Evolutionary conservation across 495 filamentous ascomycete genomes (phyloP).

Genomic region (Cenococcum geophilum): DNA sequence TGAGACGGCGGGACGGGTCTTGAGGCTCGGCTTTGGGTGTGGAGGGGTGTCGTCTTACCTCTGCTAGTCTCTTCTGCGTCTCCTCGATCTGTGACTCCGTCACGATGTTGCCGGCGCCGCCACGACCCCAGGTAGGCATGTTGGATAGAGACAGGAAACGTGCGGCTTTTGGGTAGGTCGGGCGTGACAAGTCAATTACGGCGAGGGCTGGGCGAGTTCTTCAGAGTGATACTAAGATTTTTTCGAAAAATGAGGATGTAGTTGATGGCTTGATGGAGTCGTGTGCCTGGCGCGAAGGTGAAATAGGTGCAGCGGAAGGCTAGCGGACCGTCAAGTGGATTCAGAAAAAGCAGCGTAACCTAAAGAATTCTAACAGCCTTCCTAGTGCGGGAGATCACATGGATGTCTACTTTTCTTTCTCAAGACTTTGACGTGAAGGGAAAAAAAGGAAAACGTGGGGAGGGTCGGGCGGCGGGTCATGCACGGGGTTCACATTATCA

Average conservation of each 20-base stretch:
- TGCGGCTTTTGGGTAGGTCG: neutral
- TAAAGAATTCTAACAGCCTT: neutral
- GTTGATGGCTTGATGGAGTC: neutral
- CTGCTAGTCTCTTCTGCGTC: constrained; percentile 26
- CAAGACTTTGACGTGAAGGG: neutral
- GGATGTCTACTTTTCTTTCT: neutral
- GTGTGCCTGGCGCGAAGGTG: neutral
- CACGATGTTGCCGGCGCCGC: constrained; percentile 60
- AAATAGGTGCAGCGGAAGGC: neutral
- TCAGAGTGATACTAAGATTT: no score
- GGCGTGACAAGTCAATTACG: neutral
- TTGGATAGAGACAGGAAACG: neutral
- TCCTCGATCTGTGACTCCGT: constrained; percentile 49
- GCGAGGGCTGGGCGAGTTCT: neutral
- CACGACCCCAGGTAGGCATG: constrained; percentile 43
- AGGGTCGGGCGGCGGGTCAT: no score
- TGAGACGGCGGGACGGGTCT: no score
- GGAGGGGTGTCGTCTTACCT: constrained; percentile 11
- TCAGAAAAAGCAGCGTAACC: no score
- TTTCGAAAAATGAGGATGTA: neutral
- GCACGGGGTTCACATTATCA: neutral
- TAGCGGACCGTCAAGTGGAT: no score
- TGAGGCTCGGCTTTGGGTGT: no score
- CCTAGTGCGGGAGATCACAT: neutral
- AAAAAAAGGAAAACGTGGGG: neutral